A percentile compares a stretch with the other conserved stretches of the same genome.
These are phyloP conservation scores for Metschnikowia borealis DNA, from an alignment of 805 yeast species.

Conservation along the genomic window DNA sequence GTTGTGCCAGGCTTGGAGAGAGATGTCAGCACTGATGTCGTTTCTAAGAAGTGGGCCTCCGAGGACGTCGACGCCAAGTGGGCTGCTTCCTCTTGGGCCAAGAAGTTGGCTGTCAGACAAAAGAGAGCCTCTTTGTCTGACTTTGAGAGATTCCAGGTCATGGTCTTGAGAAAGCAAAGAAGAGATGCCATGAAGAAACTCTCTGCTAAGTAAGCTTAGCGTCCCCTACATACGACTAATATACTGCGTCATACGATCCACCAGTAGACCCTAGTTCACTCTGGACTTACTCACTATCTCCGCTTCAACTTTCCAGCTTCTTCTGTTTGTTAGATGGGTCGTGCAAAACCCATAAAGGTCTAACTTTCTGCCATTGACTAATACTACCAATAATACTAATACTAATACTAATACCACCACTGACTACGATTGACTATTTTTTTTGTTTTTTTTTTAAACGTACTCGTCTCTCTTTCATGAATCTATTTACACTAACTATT, in stretches of 20 bases:
- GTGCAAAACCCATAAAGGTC: too few relatives aligned
- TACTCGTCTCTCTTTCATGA: background rate
- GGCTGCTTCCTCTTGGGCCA: slow-evolving; percentile 94
- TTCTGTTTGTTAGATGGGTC: too few relatives aligned
- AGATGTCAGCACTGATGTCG: slow-evolving; percentile 84
- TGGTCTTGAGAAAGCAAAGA: slow-evolving; percentile 96
- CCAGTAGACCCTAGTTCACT: too few relatives aligned
- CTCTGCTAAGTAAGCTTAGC: slow-evolving; percentile 71
- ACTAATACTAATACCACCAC: too few relatives aligned
- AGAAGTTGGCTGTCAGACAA: slow-evolving; percentile 93
- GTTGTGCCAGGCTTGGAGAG: slow-evolving; percentile 85
- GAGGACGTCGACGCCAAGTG: slow-evolving; percentile 86
- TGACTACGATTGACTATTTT: too few relatives aligned
- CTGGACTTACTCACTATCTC: too few relatives aligned
- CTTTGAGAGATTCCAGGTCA: slow-evolving; percentile 99
- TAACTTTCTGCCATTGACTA: too few relatives aligned
- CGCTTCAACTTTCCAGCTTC: too few relatives aligned
- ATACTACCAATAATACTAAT: too few relatives aligned
- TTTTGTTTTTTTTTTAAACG: too few relatives aligned
- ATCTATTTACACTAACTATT: slow-evolving; percentile 2
- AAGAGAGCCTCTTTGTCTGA: slow-evolving; percentile 91
- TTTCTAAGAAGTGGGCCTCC: slow-evolving; percentile 90
- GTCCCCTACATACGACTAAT: slow-evolving; percentile 21
- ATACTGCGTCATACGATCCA: slow-evolving; percentile 20
- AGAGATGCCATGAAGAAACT: slow-evolving; percentile 93